These are phyloP conservation scores for Tuber indicum DNA, from an alignment of 495 filamentous ascomycete genomes.

Conservation along the genomic window DNA sequence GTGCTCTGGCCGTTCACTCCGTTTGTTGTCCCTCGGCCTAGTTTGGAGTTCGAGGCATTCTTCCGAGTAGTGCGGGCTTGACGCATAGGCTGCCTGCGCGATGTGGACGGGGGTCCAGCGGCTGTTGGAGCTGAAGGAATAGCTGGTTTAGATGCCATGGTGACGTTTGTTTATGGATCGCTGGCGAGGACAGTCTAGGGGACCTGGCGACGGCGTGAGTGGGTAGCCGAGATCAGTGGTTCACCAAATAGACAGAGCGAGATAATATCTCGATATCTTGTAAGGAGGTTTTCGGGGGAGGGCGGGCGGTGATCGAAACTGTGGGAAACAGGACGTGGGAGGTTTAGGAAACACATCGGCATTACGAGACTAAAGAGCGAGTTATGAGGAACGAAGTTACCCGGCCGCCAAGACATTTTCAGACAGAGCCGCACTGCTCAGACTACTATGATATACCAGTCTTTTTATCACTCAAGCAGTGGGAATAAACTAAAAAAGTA, in stretches of 20 bases:
- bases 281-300: background rate
- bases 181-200: background rate
- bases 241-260: constrained; percentile 2
- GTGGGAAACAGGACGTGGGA: background rate
- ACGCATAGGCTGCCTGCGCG: constrained; percentile 55
- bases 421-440: background rate
- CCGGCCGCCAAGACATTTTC: background rate
- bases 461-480: no score
- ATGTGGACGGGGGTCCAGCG: constrained; percentile 46
- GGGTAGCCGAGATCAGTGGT: background rate
- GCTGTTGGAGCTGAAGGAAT: constrained; percentile 43
- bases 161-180: constrained; percentile 2
- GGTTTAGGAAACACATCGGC: background rate
- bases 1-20: constrained; percentile 49
- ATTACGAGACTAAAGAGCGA: background rate
- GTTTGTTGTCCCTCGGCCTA: constrained; percentile 40
- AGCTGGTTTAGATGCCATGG: constrained; percentile 37
- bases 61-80: constrained; percentile 54
- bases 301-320: background rate
- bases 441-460: no score
- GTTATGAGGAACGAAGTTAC: background rate
- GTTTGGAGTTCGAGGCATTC: constrained; percentile 46
- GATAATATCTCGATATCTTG: background rate
- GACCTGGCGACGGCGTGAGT: background rate
- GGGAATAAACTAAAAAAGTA: no score